Percentiles rank a stretch among this genome's conserved stretches.
These are phyloP conservation scores for Mycena belliarum DNA, from an alignment of 768 basidiomycete species.

Conservation along the genomic window DNA sequence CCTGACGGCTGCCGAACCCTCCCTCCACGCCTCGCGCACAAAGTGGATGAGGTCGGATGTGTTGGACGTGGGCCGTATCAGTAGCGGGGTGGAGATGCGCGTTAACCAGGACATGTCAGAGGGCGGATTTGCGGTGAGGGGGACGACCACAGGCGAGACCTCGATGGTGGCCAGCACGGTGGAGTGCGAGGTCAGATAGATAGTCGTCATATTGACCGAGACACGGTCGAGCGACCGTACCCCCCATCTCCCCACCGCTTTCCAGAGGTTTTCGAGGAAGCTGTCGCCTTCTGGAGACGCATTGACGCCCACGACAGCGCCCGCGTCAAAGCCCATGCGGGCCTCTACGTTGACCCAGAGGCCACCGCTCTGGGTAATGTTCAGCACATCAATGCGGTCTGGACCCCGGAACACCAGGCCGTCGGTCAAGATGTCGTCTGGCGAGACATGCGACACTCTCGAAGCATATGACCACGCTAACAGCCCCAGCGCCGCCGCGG, in stretches of 20 bases:
- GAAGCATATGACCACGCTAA: constrained; percentile 71
- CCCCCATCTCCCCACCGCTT: constrained; percentile 68
- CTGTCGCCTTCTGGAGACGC: constrained; percentile 43
- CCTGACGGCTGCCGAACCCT: constrained; percentile 47
- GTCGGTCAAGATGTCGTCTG: constrained; percentile 58
- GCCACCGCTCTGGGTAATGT: constrained; percentile 56
- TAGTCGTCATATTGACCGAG: constrained; percentile 53
- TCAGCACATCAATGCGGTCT: constrained; percentile 60
- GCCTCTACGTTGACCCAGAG: constrained; percentile 62
- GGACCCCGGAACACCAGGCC: constrained; percentile 62
- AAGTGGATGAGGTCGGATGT: constrained; percentile 50
- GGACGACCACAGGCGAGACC: constrained; percentile 52
- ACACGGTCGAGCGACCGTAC: constrained; percentile 56
- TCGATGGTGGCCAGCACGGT: constrained; percentile 48
- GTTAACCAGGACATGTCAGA: constrained; percentile 59
- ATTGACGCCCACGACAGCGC: constrained; percentile 57
- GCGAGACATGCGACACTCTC: constrained; percentile 49
- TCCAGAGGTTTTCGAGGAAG: constrained; percentile 54
- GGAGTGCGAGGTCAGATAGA: constrained; percentile 48
- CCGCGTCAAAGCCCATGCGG: constrained; percentile 68
- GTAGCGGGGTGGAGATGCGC: constrained; percentile 49
- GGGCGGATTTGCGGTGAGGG: constrained; percentile 55
- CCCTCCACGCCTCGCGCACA: constrained; percentile 57
- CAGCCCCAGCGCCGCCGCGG: constrained; percentile 45
- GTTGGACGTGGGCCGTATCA: constrained; percentile 56